A percentile compares a stretch with the other conserved stretches of the same genome.
phyloP scores from a whole-genome alignment of 164 flowering plant species.

The Magnolia changhungtana region DNA sequence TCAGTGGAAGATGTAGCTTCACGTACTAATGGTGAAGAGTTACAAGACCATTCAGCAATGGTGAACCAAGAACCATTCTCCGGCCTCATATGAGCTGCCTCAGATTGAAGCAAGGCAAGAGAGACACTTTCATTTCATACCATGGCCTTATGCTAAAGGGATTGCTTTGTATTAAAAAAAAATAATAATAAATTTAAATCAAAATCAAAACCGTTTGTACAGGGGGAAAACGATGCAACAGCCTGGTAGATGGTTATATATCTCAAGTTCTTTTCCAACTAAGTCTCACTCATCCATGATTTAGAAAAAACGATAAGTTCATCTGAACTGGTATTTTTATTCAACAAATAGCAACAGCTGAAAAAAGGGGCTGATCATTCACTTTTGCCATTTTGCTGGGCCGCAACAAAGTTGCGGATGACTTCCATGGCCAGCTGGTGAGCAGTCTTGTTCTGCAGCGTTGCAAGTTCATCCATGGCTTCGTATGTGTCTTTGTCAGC shows the following conservation, averaged over 20 bases:
- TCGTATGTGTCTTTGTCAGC: conserved; percentile 15
- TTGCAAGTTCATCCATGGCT: conserved; percentile 41
- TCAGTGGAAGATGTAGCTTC: not conserved
- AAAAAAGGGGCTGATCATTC: conserved; percentile 22
- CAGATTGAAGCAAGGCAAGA: not conserved
- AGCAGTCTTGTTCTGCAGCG: conserved; percentile 63
- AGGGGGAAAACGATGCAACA: too few relatives aligned
- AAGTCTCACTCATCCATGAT: not conserved
- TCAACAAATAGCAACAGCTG: not conserved
- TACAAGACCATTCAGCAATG: conserved; percentile 9
- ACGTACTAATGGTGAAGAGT: not conserved
- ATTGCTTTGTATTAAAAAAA: not conserved
- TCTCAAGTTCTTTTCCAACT: not conserved
- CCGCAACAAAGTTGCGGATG: conserved; percentile 67
- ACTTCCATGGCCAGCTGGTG: conserved; percentile 81
- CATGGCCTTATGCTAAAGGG: not conserved
- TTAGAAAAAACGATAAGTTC: not conserved
- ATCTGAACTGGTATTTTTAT: not conserved
- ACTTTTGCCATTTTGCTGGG: conserved; percentile 68
- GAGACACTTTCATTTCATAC: too few relatives aligned
- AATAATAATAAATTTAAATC: not conserved
- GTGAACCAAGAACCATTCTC: conserved; percentile 18
- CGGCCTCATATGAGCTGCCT: conserved; percentile 33
- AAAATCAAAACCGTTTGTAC: not conserved
- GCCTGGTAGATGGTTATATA: too few relatives aligned